Evolutionary conservation across 2,329 filamentous ascomycete genomes (phyloP).

Genomic region (Chrysoporthe austroafricana): DNA sequence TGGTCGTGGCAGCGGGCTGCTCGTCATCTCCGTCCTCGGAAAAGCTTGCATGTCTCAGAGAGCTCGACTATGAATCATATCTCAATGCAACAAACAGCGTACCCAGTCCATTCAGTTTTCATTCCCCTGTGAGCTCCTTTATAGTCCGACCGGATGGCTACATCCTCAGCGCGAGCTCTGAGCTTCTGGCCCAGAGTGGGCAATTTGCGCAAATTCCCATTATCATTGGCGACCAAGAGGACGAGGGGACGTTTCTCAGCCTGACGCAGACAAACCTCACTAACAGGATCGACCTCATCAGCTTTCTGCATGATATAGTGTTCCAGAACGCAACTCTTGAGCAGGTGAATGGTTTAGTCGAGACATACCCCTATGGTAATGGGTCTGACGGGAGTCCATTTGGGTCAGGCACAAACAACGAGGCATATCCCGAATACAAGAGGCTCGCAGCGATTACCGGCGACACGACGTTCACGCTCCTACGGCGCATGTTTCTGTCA

Average conservation of each 20-base stretch:
- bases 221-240: constrained; percentile 67
- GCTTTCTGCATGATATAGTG: constrained; percentile 56
- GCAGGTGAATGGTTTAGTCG: constrained; percentile 52
- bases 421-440: constrained; percentile 69
- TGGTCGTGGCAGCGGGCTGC: constrained; percentile 59
- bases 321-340: constrained; percentile 49
- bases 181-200: constrained; percentile 49
- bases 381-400: constrained; percentile 57
- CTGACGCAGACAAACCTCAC: constrained; percentile 63
- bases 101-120: constrained; percentile 59
- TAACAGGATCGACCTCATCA: constrained; percentile 53
- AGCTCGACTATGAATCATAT: constrained; percentile 51
- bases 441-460: constrained; percentile 65
- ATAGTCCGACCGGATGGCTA: constrained; percentile 64
- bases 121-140: constrained; percentile 61
- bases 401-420: constrained; percentile 43
- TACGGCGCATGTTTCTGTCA: constrained; percentile 48
- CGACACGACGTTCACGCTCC: constrained; percentile 58
- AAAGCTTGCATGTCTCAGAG: constrained; percentile 59
- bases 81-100: constrained; percentile 62
- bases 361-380: constrained; percentile 55
- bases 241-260: constrained; percentile 67
- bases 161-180: constrained; percentile 56
- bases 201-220: constrained; percentile 63
- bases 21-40: constrained; percentile 44